Evolutionary conservation across 148 eudicot species (phyloP), one percentile per base, ranked within the genome.

Genomic region (Camellia japonica): DNA sequence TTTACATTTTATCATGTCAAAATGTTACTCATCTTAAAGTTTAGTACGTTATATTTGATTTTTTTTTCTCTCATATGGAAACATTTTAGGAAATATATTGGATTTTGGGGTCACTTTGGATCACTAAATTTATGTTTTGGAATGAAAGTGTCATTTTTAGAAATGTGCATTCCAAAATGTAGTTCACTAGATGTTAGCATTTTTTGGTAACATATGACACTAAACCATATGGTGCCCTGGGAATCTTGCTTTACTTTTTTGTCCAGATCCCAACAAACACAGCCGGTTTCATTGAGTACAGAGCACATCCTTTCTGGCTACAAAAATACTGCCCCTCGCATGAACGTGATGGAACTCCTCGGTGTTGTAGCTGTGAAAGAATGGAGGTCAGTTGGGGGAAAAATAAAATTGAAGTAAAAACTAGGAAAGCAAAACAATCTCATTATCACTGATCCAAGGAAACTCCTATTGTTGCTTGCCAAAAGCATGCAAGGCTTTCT

Each of bases 341-440:
- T 78, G 99, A 96, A 80, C 74, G 58, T 80, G 99, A 96, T 79
- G 85, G 90, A 77, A 96, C 99, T 23, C 95, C 98, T 46, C 86
- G 99, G 78, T 96, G 99, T 81, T 96, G 99, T 81, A 96, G 99
- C 89, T 96, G 99, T 81, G 99, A 96, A 84, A 88, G 95, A 87
- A 91, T 96, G 97, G 99, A 96, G 97, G 99, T 95, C 16, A 71
- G 90, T 70, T 41, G 20, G 41, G 51, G 20, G 58, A 73, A 52
- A 30, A 30, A 30, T 30, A 30, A 30, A 30, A 30, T 30, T 55
- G 23, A 65, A 23, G n/a, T 77, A 56, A 9, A 61, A 63, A 5
- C 47, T 15, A 46, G 55, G 42, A 73, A 49, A 14, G 55, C 20
- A 64, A 65, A 20, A 76, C 4, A 44, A 2, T 52, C 5, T 10